Percentiles rank a stretch among this genome's conserved stretches.
phyloP scores from a whole-genome alignment of 139 green algal species.

The Tetraselmis striata region DNA sequence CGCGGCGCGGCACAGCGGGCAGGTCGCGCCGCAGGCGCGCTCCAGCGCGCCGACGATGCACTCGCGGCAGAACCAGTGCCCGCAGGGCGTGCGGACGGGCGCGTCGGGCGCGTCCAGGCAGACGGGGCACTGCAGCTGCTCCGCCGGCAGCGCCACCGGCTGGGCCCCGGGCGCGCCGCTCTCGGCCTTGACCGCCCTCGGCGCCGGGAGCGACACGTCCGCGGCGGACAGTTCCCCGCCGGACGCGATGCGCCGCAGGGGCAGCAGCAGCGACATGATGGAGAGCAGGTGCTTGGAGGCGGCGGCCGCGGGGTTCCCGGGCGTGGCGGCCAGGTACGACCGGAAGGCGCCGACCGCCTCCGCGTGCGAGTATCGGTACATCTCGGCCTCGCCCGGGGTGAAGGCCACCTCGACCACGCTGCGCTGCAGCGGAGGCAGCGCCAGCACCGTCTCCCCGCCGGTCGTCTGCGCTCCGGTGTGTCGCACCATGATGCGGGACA shows the following conservation, averaged over 20 bases:
- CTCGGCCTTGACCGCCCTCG: background rate
- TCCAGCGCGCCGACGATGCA: slow-evolving; percentile 39
- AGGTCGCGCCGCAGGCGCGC: slow-evolving; percentile 17
- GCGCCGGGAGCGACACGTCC: background rate
- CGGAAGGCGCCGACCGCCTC: slow-evolving; percentile 21
- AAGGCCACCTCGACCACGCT: slow-evolving; percentile 36
- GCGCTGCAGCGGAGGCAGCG: slow-evolving; percentile 32
- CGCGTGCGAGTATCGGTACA: slow-evolving; percentile 42
- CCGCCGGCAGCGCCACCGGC: background rate
- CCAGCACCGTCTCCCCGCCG: slow-evolving; percentile 40
- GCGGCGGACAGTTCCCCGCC: slow-evolving; percentile 12
- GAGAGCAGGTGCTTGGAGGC: slow-evolving; percentile 50
- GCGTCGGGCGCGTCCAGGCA: slow-evolving; percentile 48
- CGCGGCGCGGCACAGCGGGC: slow-evolving; percentile 39
- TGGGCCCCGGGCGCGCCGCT: no score
- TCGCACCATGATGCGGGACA: slow-evolving; percentile 42
- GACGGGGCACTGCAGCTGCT: slow-evolving; percentile 45
- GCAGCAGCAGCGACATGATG: slow-evolving; percentile 64
- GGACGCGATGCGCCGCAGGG: slow-evolving; percentile 62
- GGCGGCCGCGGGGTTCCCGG: slow-evolving; percentile 3
- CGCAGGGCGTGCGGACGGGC: slow-evolving; percentile 44
- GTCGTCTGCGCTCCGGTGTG: slow-evolving; percentile 63
- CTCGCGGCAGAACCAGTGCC: slow-evolving; percentile 68
- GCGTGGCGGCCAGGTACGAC: slow-evolving; percentile 4
- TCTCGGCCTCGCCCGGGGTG: slow-evolving; percentile 30